Evolutionary conservation across 1,139 yeast species (phyloP).

Genomic region (Saccharomyces uvarum): DNA sequence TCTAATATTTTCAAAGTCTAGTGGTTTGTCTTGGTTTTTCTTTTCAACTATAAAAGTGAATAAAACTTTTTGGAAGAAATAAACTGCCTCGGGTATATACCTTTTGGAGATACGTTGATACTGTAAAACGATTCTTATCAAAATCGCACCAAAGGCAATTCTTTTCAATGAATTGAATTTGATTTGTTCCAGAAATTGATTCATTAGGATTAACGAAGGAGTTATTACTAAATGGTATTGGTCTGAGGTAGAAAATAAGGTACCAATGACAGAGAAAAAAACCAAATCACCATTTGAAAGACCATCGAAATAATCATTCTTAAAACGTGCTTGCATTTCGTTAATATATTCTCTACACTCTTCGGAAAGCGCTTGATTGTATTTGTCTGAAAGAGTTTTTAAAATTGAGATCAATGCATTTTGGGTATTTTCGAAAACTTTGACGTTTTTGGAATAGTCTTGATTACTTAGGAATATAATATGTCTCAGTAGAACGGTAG

Average conservation of each 20-base stretch:
- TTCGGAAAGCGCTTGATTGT: conserved; percentile 56
- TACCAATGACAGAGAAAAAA: conserved; percentile 63
- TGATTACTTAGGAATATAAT: conserved; percentile 45
- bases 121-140: conserved; percentile 55
- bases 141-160: conserved; percentile 46
- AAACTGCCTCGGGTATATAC: conserved; percentile 68
- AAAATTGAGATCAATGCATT: conserved; percentile 46
- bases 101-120: conserved; percentile 80
- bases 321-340: conserved; percentile 45
- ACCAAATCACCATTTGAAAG: conserved; percentile 45
- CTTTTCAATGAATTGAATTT: conserved; percentile 36
- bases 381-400: conserved; percentile 56
- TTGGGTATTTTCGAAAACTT: conserved; percentile 31
- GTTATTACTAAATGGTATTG: conserved; percentile 88
- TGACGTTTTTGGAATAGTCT: conserved; percentile 23
- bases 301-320: conserved; percentile 16
- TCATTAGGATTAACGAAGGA: conserved; percentile 67
- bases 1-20: conserved; percentile 11
- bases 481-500: conserved; percentile 59
- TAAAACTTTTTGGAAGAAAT: conserved; percentile 50
- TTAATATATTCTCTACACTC: conserved; percentile 43
- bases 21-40: conserved; percentile 1
- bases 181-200: conserved; percentile 56
- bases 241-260: conserved; percentile 86
- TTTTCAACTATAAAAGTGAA: conserved; percentile 38